Percentiles rank a stretch among this genome's conserved stretches.
These are phyloP conservation scores for Lagenidium giganteum DNA, from an alignment of 352 stramenopile species.

Conservation along the genomic window DNA sequence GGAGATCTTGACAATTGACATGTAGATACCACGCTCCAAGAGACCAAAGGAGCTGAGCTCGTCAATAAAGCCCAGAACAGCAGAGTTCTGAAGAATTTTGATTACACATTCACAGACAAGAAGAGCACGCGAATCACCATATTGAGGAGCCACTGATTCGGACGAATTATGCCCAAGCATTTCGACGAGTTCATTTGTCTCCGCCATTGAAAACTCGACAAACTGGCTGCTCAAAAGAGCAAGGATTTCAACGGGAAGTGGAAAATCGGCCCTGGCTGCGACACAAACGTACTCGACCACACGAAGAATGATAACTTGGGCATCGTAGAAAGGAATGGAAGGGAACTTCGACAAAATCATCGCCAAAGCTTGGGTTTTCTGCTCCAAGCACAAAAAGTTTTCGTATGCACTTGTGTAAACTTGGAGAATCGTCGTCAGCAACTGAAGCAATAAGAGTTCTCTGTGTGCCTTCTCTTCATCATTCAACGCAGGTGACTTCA, in stretches of 20 bases:
- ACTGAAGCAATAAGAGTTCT: conserved; percentile 50
- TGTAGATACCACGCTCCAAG: conserved; percentile 58
- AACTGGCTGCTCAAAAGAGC: conserved; percentile 61
- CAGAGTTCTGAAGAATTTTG: conserved; percentile 49
- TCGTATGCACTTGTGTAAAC: conserved; percentile 71
- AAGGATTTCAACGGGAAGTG: conserved; percentile 52
- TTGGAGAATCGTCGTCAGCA: conserved; percentile 60
- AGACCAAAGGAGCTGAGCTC: conserved; percentile 52
- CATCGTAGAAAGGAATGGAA: conserved; percentile 44
- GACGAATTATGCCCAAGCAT: background rate
- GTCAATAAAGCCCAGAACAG: conserved; percentile 27
- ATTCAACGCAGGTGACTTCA: conserved; percentile 6
- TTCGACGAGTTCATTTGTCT: conserved; percentile 21
- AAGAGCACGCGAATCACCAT: conserved; percentile 18
- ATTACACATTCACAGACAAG: conserved; percentile 54
- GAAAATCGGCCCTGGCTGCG: conserved; percentile 31
- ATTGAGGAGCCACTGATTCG: background rate
- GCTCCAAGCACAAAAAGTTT: conserved; percentile 67
- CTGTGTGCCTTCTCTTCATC: conserved; percentile 9
- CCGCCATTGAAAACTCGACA: conserved; percentile 33
- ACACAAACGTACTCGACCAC: conserved; percentile 79
- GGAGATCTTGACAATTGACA: conserved; percentile 42
- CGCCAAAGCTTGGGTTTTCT: conserved; percentile 60
- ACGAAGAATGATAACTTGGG: conserved; percentile 61
- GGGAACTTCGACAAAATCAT: conserved; percentile 65